phyloP scores from a whole-genome alignment of 139 green algal genomes.

The Nannochloris sp. region DNA sequence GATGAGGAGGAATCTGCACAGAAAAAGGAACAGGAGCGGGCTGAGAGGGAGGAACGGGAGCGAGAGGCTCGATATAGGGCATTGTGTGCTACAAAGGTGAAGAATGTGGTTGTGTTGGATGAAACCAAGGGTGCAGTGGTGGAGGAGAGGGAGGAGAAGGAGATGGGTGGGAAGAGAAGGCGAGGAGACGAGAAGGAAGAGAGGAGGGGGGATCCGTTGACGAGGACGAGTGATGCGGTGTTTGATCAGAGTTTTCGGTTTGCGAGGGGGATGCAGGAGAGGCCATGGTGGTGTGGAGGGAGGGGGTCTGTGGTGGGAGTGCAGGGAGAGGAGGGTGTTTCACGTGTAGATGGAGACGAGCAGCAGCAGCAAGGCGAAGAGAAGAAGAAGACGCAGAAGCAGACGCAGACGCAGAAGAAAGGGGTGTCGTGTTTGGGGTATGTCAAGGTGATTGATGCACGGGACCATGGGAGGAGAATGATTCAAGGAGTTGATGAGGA shows the following conservation, averaged over 20 bases:
- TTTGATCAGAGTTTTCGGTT: conserved; percentile 75
- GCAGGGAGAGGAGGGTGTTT: not conserved
- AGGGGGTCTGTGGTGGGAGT: not conserved
- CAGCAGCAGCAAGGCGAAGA: not conserved
- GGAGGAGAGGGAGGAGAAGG: not conserved
- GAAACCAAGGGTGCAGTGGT: not conserved
- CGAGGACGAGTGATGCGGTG: conserved; percentile 58
- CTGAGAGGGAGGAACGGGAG: conserved; percentile 37
- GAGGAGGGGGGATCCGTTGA: conserved; percentile 52
- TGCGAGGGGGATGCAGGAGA: conserved; percentile 32
- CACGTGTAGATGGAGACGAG: not conserved
- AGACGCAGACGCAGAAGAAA: not conserved
- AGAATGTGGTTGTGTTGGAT: not conserved
- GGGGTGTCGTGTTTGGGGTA: not conserved
- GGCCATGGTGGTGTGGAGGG: not conserved
- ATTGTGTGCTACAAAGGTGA: conserved; percentile 22
- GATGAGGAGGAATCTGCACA: conserved; percentile 42
- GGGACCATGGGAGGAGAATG: not conserved
- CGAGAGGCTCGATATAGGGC: conserved; percentile 35
- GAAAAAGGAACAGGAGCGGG: conserved; percentile 27
- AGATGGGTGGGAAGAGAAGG: not conserved
- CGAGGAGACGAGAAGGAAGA: conserved; percentile 21
- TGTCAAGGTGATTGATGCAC: not conserved
- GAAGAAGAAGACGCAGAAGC: not conserved
- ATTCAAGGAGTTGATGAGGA: conserved; percentile 19